phyloP scores from a whole-genome alignment of 2,329 filamentous ascomycete species.

The Aspergillus melleus region DNA sequence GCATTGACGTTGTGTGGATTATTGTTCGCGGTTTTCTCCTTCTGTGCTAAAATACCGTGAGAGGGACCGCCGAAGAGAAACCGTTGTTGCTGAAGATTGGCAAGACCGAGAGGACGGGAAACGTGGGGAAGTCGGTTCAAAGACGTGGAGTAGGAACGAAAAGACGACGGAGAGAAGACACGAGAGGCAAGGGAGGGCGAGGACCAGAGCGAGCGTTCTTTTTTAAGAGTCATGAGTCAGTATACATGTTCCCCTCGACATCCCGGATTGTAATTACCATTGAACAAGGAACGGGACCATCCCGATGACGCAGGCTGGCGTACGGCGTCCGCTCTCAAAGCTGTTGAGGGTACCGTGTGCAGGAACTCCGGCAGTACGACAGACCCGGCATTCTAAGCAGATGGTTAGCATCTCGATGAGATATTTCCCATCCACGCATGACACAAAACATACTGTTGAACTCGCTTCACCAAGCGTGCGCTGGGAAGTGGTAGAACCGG shows the following conservation, averaged over 20 bases:
- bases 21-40: conserved; percentile 90
- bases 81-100: conserved; percentile 36
- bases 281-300: conserved; percentile 18
- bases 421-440: background rate
- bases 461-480: conserved; percentile 17
- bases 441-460: conserved; percentile 21
- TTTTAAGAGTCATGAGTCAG: background rate
- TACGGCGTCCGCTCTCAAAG: conserved; percentile 22
- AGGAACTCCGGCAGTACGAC: conserved; percentile 29
- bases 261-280: conserved; percentile 17
- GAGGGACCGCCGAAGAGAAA: conserved; percentile 42
- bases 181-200: conserved; percentile 19
- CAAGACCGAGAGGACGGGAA: conserved; percentile 25
- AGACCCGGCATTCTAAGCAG: conserved; percentile 12
- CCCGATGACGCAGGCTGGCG: conserved; percentile 19
- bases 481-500: conserved; percentile 13
- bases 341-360: conserved; percentile 24
- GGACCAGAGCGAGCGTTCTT: conserved; percentile 21
- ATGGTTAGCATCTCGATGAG: conserved; percentile 9
- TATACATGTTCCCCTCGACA: background rate
- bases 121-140: conserved; percentile 25
- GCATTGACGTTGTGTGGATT: conserved; percentile 83
- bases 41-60: conserved; percentile 70
- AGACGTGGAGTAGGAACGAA: conserved; percentile 35
- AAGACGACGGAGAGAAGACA: conserved; percentile 14